Percentiles rank a stretch among this genome's conserved stretches.
phyloP scores from a whole-genome alignment of 306 rosid species.

The Dalbergia cochinchinensis region DNA sequence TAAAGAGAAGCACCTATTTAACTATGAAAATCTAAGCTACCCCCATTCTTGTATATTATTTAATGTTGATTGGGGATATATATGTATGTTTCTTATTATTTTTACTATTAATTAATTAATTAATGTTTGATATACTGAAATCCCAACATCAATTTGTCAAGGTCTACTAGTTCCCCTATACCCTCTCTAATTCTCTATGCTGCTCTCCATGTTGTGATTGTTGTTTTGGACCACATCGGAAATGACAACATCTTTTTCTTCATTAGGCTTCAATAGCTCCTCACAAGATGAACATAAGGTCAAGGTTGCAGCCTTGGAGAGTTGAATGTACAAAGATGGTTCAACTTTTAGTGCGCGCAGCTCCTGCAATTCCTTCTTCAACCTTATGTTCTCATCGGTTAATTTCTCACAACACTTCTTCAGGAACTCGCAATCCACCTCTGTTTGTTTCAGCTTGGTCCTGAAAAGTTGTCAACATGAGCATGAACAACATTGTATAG shows the following conservation, averaged over 20 bases:
- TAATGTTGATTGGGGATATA: background rate
- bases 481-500: background rate
- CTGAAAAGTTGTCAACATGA: constrained; percentile 44
- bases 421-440: constrained; percentile 64
- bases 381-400: constrained; percentile 62
- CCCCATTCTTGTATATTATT: constrained; percentile 31
- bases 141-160: constrained; percentile 16
- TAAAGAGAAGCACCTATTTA: background rate
- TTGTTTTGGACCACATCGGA: constrained; percentile 13
- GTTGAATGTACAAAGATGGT: constrained; percentile 43
- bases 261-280: constrained; percentile 41
- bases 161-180: background rate
- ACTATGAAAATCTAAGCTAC: constrained; percentile 6
- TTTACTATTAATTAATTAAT: background rate
- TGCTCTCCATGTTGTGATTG: constrained; percentile 36
- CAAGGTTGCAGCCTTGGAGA: constrained; percentile 51
- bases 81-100: background rate
- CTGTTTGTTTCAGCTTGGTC: constrained; percentile 88
- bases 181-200: constrained; percentile 20
- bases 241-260: constrained; percentile 24
- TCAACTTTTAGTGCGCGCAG: constrained; percentile 62
- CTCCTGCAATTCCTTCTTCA: constrained; percentile 77
- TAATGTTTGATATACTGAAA: constrained; percentile 25
- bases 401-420: constrained; percentile 73
- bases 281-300: constrained; percentile 57